Evolutionary conservation across 441 rosid species (phyloP).

Genomic region (Mallotus repandus): DNA sequence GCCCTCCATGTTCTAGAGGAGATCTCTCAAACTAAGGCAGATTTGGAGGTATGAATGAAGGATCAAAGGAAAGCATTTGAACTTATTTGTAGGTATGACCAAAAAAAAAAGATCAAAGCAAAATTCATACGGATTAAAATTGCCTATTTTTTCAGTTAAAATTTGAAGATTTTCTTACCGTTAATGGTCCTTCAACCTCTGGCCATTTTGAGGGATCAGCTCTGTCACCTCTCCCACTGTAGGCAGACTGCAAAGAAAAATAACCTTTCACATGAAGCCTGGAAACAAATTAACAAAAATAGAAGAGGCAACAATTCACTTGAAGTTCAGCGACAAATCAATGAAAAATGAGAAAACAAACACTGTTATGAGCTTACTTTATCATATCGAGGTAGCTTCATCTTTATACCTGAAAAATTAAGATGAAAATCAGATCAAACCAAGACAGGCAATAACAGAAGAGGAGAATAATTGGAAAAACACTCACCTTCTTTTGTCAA

Average conservation of each 20-base stretch:
- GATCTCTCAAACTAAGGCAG: background rate
- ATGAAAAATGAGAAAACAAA: conserved; percentile 10
- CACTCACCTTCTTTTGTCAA: conserved; percentile 67
- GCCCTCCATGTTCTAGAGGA: background rate
- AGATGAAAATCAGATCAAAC: conserved; percentile 22
- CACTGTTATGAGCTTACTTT: conserved; percentile 48
- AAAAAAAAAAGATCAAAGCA: background rate
- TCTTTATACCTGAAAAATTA: conserved; percentile 64
- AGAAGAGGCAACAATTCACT: background rate
- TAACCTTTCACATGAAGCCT: conserved; percentile 15
- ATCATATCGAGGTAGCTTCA: conserved; percentile 90
- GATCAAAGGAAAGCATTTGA: background rate
- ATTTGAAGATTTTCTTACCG: conserved; percentile 39
- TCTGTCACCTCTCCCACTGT: conserved; percentile 87
- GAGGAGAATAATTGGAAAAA: conserved; percentile 19
- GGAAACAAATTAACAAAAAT: background rate
- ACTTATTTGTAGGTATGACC: background rate
- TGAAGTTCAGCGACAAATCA: background rate
- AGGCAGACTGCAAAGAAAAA: conserved; percentile 71
- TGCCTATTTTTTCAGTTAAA: conserved; percentile 6
- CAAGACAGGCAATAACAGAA: conserved; percentile 1
- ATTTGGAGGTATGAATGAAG: background rate
- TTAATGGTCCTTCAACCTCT: conserved; percentile 86
- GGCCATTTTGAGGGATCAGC: conserved; percentile 83
- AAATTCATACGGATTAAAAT: background rate